A percentile compares a stretch with the other conserved stretches of the same genome.
Evolutionary conservation across 2,329 filamentous ascomycete species (phyloP).

Genomic region (Lizonia empirigonia): DNA sequence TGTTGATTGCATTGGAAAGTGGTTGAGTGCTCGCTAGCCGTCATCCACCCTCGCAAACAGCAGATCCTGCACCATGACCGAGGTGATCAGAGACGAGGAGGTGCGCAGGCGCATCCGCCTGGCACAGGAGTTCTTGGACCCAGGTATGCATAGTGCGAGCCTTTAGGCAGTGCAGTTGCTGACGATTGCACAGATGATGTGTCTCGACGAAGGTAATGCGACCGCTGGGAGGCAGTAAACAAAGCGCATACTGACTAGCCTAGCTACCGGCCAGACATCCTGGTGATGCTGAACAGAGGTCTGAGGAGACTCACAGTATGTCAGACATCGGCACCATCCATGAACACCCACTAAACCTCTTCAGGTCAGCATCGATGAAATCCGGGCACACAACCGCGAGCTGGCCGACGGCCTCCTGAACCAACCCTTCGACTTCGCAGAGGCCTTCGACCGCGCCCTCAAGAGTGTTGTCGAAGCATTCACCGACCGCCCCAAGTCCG

Average conservation of each 20-base stretch:
- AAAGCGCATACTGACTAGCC: conserved; percentile 42
- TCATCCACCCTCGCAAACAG: not conserved
- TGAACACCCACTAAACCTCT: conserved; percentile 4
- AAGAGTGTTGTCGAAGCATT: conserved; percentile 86
- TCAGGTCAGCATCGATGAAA: conserved; percentile 73
- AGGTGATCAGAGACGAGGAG: conserved; percentile 75
- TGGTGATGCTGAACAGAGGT: conserved; percentile 71
- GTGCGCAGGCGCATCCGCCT: conserved; percentile 81
- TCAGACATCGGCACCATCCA: conserved; percentile 26
- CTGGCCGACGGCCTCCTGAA: conserved; percentile 81
- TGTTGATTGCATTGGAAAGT: not conserved
- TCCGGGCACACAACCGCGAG: conserved; percentile 83
- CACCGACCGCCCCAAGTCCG: conserved; percentile 74
- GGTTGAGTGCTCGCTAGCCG: not conserved
- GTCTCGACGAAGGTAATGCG: conserved; percentile 55
- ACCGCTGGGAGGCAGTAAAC: conserved; percentile 8
- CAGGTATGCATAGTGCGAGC: conserved; percentile 64
- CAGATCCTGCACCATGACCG: conserved; percentile 32
- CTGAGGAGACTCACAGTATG: conserved; percentile 60
- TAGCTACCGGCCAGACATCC: conserved; percentile 89
- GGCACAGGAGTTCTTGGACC: conserved; percentile 92
- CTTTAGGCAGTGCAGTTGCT: conserved; percentile 18
- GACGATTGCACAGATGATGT: conserved; percentile 57
- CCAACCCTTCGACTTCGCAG: conserved; percentile 83
- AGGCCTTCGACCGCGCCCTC: conserved; percentile 88